Percentiles rank a stretch among this genome's conserved stretches.
phyloP scores from a whole-genome alignment of 306 rosid species.

The Vigna mungo region DNA sequence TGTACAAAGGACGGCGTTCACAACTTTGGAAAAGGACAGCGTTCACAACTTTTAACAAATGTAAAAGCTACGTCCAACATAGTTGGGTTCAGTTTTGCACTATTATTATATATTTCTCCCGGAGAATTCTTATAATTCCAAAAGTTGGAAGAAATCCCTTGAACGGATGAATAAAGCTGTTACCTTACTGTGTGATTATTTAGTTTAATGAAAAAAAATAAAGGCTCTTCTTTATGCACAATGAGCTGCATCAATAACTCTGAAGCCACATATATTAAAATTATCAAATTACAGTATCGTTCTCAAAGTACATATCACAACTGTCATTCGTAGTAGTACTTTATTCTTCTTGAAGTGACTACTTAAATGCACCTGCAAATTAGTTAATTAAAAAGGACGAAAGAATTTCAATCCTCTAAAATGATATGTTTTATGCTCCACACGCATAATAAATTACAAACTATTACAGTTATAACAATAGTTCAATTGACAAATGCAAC shows the following conservation, averaged over 20 bases:
- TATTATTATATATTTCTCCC: not conserved
- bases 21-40: not conserved
- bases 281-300: slow-evolving; percentile 1
- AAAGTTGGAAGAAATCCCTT: not conserved
- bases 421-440: not conserved
- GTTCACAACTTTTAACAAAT: not conserved
- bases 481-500: not conserved
- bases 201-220: too few relatives aligned
- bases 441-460: not conserved
- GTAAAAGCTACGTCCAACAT: not conserved
- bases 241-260: not conserved
- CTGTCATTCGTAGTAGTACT: not conserved
- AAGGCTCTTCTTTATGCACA: not conserved
- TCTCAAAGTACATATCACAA: not conserved
- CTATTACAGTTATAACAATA: not conserved
- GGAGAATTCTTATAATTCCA: not conserved
- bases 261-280: not conserved
- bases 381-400: not conserved
- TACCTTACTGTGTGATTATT: too few relatives aligned
- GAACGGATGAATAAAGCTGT: too few relatives aligned
- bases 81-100: not conserved
- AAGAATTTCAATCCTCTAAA: not conserved
- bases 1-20: too few relatives aligned
- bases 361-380: slow-evolving; percentile 26
- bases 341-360: not conserved